phyloP scores from a whole-genome alignment of 148 eudicot genomes.

The Fagopyrum tataricum region DNA sequence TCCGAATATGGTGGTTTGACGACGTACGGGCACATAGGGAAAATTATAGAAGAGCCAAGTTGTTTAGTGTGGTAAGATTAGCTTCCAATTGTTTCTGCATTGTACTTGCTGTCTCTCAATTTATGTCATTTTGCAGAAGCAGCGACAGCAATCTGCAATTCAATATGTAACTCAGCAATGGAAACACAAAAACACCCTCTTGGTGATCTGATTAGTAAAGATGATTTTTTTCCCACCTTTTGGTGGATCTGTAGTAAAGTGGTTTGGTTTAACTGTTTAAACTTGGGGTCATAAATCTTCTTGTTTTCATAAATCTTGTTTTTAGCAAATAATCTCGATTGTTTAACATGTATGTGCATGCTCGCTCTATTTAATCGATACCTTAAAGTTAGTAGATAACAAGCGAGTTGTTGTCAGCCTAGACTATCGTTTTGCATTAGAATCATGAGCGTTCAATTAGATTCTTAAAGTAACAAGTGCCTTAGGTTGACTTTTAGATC shows the following conservation, averaged over 20 bases:
- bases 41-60: neutral
- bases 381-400: too few relatives aligned
- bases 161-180: neutral
- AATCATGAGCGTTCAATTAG: too few relatives aligned
- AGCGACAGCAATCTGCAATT: neutral
- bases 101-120: neutral
- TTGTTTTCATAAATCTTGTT: neutral
- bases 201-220: neutral
- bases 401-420: too few relatives aligned
- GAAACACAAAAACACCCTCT: neutral
- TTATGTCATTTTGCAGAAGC: constrained; percentile 1
- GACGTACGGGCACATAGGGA: neutral
- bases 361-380: too few relatives aligned
- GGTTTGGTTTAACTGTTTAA: neutral
- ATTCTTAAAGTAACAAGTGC: too few relatives aligned
- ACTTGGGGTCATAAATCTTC: neutral
- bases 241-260: neutral
- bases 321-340: too few relatives aligned
- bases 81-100: neutral
- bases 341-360: too few relatives aligned
- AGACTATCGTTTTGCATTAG: too few relatives aligned
- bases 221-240: neutral
- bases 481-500: too few relatives aligned
- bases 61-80: neutral
- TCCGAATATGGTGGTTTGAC: neutral